Percentiles rank a stretch among this genome's conserved stretches.
These are phyloP conservation scores for Talaromyces atroroseus DNA, from an alignment of 2,329 filamentous ascomycete species.

Conservation along the genomic window DNA sequence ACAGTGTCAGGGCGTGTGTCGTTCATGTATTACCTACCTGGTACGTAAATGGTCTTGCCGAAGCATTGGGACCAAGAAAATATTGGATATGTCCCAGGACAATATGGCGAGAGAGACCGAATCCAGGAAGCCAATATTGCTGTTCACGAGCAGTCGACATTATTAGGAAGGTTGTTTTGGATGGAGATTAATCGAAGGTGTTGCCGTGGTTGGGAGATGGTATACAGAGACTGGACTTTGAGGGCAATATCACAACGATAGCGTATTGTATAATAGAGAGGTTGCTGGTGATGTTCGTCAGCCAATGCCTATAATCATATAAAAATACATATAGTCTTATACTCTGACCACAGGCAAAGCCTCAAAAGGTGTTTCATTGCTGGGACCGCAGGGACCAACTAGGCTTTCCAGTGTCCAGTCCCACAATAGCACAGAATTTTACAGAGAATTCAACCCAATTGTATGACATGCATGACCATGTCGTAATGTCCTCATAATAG, in stretches of 20 bases:
- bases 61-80: slow-evolving; percentile 44
- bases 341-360: neutral
- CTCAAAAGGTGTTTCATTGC: neutral
- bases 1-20: neutral
- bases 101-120: slow-evolving; percentile 45
- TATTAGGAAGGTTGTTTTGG: neutral
- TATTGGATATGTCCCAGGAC: slow-evolving; percentile 46
- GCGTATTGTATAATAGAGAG: neutral
- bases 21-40: slow-evolving; percentile 38
- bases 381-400: neutral
- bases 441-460: neutral
- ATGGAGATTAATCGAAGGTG: neutral
- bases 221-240: neutral
- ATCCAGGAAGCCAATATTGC: slow-evolving; percentile 47
- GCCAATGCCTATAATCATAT: neutral
- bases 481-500: neutral
- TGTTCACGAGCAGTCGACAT: slow-evolving; percentile 32
- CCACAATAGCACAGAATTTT: slow-evolving; percentile 4
- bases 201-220: neutral
- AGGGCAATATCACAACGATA: neutral
- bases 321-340: neutral
- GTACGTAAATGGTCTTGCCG: slow-evolving; percentile 44
- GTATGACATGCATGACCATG: neutral
- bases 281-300: neutral
- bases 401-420: slow-evolving; percentile 1